phyloP scores from a whole-genome alignment of 1,139 yeast genomes.

The Geotrichum citri-aurantii region DNA sequence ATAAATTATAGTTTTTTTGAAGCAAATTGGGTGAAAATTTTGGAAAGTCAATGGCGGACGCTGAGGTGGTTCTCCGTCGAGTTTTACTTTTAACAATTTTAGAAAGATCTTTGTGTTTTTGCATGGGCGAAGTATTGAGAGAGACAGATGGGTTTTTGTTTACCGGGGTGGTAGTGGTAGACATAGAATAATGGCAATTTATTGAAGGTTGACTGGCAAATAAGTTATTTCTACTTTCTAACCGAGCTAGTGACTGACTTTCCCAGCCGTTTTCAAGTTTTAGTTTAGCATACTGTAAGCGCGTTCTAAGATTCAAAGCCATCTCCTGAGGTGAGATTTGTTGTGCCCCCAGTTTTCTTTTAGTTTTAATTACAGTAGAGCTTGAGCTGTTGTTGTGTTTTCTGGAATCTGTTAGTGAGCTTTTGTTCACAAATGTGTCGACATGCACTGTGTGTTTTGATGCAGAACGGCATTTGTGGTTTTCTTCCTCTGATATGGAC shows the following conservation, averaged over 20 bases:
- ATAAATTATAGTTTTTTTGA: not conserved
- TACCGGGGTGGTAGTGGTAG: not conserved
- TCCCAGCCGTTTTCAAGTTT: constrained; percentile 17
- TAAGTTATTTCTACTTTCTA: constrained; percentile 6
- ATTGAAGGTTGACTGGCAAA: not conserved
- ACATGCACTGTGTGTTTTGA: not conserved
- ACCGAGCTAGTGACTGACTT: constrained; percentile 11
- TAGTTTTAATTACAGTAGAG: not conserved
- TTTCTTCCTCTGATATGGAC: not conserved
- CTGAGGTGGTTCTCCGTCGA: constrained; percentile 12
- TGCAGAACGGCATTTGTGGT: not conserved
- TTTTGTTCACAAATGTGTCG: constrained; percentile 2
- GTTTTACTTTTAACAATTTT: not conserved
- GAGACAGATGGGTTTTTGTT: constrained; percentile 1
- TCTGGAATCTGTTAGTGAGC: not conserved
- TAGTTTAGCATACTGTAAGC: constrained; percentile 12
- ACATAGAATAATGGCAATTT: not conserved
- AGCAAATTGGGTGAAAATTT: not conserved
- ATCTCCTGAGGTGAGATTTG: constrained; percentile 9
- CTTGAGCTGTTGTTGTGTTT: constrained; percentile 1
- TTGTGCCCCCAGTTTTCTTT: not conserved
- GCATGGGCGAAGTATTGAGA: constrained; percentile 2
- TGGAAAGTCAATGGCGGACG: not conserved
- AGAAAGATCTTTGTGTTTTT: not conserved
- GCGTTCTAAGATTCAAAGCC: constrained; percentile 12